A percentile compares a stretch with the other conserved stretches of the same genome.
phyloP scores from a whole-genome alignment of 1,284 basidiomycete genomes.

The Phylloboletellus chloephorus region DNA sequence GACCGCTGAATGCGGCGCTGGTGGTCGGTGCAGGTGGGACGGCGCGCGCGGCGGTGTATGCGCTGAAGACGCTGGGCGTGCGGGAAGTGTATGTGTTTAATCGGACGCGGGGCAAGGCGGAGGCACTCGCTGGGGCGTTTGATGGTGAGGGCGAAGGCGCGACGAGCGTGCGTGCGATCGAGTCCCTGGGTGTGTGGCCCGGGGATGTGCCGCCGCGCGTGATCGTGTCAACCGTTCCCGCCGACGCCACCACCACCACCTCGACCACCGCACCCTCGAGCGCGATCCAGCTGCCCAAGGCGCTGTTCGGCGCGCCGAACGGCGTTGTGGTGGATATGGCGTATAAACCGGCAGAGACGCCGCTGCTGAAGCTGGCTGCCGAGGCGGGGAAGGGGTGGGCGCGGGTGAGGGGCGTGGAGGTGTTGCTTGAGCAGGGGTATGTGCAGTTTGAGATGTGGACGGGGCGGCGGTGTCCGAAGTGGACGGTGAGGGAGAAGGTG shows the following conservation, averaged over 20 bases:
- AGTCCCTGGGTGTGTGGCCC: slow-evolving; percentile 53
- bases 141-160: slow-evolving; percentile 51
- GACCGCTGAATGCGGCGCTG: slow-evolving; percentile 45
- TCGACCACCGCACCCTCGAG: slow-evolving; percentile 37
- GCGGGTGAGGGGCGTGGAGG: slow-evolving; percentile 73
- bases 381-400: slow-evolving; percentile 56
- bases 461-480: slow-evolving; percentile 50
- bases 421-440: slow-evolving; percentile 83
- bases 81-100: slow-evolving; percentile 80
- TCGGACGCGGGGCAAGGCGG: slow-evolving; percentile 70
- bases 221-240: slow-evolving; percentile 84
- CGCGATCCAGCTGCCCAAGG: slow-evolving; percentile 50
- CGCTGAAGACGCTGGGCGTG: slow-evolving; percentile 67
- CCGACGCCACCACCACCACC: slow-evolving; percentile 51
- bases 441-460: slow-evolving; percentile 85
- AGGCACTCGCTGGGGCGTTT: slow-evolving; percentile 64
- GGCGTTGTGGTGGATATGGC: slow-evolving; percentile 88
- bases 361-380: slow-evolving; percentile 56
- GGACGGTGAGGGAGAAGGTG: slow-evolving; percentile 43
- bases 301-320: slow-evolving; percentile 45
- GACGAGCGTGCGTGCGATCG: slow-evolving; percentile 50
- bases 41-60: slow-evolving; percentile 87
- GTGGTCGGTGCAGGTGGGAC: slow-evolving; percentile 94
- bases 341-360: slow-evolving; percentile 78
- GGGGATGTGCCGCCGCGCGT: slow-evolving; percentile 59